Percentiles rank a stretch among this genome's conserved stretches.
Evolutionary conservation across 306 rosid species (phyloP).

Genomic region (Vigna trinervia): DNA sequence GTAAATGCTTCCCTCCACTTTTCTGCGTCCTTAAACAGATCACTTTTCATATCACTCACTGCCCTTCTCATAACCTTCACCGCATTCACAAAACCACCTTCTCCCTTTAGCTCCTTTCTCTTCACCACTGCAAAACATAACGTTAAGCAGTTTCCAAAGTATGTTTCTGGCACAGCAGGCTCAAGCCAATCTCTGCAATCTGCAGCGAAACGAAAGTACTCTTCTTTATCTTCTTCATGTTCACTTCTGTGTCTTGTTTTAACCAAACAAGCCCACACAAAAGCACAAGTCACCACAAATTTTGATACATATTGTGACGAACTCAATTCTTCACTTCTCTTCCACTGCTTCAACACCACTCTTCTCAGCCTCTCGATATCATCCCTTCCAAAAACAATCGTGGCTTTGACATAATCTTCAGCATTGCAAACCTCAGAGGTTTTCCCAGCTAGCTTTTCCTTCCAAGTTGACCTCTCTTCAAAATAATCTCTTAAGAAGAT

Average conservation of each 20-base stretch:
- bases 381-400: conserved; percentile 41
- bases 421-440: not conserved
- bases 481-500: conserved; percentile 49
- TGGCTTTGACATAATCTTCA: conserved; percentile 38
- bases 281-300: conserved; percentile 51
- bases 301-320: conserved; percentile 35
- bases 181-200: conserved; percentile 51
- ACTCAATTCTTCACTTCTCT: not conserved
- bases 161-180: conserved; percentile 33
- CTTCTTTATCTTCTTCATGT: conserved; percentile 11
- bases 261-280: conserved; percentile 42
- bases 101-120: conserved; percentile 46
- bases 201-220: conserved; percentile 47
- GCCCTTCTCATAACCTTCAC: conserved; percentile 40
- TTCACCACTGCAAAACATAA: conserved; percentile 29
- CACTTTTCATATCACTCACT: conserved; percentile 29
- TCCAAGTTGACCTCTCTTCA: conserved; percentile 46
- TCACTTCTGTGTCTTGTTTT: conserved; percentile 36
- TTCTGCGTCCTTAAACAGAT: conserved; percentile 33
- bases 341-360: conserved; percentile 29
- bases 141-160: conserved; percentile 54
- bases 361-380: conserved; percentile 39
- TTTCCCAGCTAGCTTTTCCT: conserved; percentile 18
- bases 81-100: conserved; percentile 45
- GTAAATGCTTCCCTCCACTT: conserved; percentile 43